A percentile compares a stretch with the other conserved stretches of the same genome.
Conservation (phyloP, 495 filamentous ascomycete genomes). For the Annulohypoxylon nitens region DNA sequence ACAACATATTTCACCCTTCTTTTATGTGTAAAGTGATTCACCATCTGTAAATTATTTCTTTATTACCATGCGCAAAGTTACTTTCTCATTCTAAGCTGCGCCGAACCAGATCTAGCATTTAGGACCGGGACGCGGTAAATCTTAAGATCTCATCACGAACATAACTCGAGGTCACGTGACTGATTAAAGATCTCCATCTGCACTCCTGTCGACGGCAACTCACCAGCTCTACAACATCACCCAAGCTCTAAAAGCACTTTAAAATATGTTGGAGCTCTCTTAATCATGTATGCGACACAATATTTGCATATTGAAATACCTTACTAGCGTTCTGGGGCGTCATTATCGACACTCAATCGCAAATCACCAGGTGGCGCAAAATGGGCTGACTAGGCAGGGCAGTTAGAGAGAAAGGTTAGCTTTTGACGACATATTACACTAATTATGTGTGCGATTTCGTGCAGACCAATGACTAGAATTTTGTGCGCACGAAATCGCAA, state of each 20-base stretch:
- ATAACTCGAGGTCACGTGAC: slow-evolving; percentile 43
- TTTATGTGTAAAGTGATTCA: not conserved
- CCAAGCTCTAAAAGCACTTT: not conserved
- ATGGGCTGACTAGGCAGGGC: slow-evolving; percentile 25
- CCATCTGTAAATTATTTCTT: not conserved
- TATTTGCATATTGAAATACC: not conserved
- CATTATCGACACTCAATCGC: slow-evolving; percentile 27
- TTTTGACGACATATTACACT: slow-evolving; percentile 18
- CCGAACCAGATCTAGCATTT: slow-evolving; percentile 7
- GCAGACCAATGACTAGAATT: slow-evolving; percentile 12
- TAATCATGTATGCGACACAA: slow-evolving; percentile 29
- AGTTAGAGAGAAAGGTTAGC: not conserved
- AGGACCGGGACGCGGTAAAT: slow-evolving; percentile 19
- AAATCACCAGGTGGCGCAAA: slow-evolving; percentile 36
- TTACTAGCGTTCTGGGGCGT: slow-evolving; percentile 1
- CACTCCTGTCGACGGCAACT: not conserved
- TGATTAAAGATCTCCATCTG: slow-evolving; percentile 8
- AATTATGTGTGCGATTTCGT: slow-evolving; percentile 25
- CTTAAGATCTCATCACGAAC: slow-evolving; percentile 30
- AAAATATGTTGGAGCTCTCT: not conserved
- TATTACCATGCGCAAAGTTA: not conserved
- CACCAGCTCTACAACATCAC: slow-evolving; percentile 18
- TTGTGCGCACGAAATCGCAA: slow-evolving; percentile 21
- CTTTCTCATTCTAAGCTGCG: not conserved
- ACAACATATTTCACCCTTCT: not conserved